Percentiles rank a stretch among this genome's conserved stretches.
phyloP scores from a whole-genome alignment of 2,329 filamentous ascomycete species.

The Hypoxylon sp. region DNA sequence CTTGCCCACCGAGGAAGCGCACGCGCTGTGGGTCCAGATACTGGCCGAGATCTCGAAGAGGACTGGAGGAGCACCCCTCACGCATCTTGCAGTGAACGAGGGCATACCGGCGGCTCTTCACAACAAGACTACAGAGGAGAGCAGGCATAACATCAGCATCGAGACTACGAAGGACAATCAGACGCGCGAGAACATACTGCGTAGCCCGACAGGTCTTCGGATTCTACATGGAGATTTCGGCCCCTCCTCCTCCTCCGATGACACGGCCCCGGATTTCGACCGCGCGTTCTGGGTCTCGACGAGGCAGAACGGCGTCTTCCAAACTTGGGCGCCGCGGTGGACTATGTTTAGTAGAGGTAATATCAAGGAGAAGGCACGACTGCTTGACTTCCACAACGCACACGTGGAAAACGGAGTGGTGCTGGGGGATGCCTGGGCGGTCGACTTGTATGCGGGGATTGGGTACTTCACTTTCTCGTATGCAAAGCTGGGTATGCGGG shows the following conservation, averaged over 20 bases:
- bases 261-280: slow-evolving; percentile 66
- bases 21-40: slow-evolving; percentile 65
- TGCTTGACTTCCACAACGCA: slow-evolving; percentile 68
- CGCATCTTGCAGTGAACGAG: slow-evolving; percentile 73
- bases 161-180: neutral
- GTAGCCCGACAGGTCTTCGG: slow-evolving; percentile 78
- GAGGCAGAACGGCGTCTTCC: slow-evolving; percentile 82
- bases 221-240: slow-evolving; percentile 85
- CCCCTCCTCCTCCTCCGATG: slow-evolving; percentile 53
- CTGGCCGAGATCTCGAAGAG: slow-evolving; percentile 62
- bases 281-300: slow-evolving; percentile 83
- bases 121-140: slow-evolving; percentile 5
- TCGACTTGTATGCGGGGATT: slow-evolving; percentile 93
- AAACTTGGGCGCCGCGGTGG: slow-evolving; percentile 89
- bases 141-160: slow-evolving; percentile 29
- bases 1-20: slow-evolving; percentile 37
- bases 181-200: slow-evolving; percentile 75
- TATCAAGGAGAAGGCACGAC: slow-evolving; percentile 85
- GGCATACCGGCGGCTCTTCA: slow-evolving; percentile 67
- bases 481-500: slow-evolving; percentile 76
- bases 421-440: slow-evolving; percentile 63
- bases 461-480: slow-evolving; percentile 95
- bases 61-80: slow-evolving; percentile 59
- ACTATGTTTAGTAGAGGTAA: slow-evolving; percentile 97
- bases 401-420: neutral